These are phyloP conservation scores for barley (Hordeum vulgare) DNA, from an alignment of 176 grass and related monocot species.

Conservation along the genomic window DNA sequence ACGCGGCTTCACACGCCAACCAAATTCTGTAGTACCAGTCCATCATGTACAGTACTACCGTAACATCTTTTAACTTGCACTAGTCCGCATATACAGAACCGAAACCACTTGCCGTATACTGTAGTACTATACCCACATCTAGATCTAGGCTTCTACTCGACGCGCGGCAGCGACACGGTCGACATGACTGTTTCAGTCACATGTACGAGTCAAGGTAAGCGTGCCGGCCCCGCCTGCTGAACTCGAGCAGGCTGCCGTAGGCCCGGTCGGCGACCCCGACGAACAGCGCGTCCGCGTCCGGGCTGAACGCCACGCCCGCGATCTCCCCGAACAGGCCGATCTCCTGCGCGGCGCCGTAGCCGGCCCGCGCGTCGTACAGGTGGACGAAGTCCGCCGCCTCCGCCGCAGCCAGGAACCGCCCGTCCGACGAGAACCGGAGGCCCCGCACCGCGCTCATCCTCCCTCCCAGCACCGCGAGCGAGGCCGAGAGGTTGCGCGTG, in stretches of 20 bases:
- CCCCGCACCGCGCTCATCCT: constrained; percentile 49
- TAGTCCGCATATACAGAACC: not conserved
- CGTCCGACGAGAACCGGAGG: constrained; percentile 62
- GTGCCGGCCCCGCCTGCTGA: constrained; percentile 30
- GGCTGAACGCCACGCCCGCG: constrained; percentile 51
- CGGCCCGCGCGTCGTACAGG: constrained; percentile 32
- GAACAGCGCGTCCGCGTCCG: constrained; percentile 44
- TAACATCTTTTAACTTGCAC: not conserved
- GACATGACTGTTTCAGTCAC: not conserved
- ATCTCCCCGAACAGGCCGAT: constrained; percentile 77
- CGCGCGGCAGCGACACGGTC: not conserved
- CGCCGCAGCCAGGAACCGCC: constrained; percentile 52
- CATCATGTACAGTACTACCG: too few relatives aligned
- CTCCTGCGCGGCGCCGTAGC: constrained; percentile 40
- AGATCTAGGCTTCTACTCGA: not conserved
- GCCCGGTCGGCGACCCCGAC: constrained; percentile 52
- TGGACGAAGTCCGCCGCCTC: constrained; percentile 77
- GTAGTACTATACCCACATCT: too few relatives aligned
- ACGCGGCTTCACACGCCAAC: too few relatives aligned
- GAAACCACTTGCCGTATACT: not conserved
- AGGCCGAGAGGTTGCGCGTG: constrained; percentile 43
- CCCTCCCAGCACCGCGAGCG: constrained; percentile 48
- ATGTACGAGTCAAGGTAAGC: constrained; percentile 34
- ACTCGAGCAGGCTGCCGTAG: constrained; percentile 74
- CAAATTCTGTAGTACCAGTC: too few relatives aligned